Percentiles rank a stretch among this genome's conserved stretches.
Evolutionary conservation across 345 rosid genomes (phyloP).

Genomic region (Corymbia maculata): DNA sequence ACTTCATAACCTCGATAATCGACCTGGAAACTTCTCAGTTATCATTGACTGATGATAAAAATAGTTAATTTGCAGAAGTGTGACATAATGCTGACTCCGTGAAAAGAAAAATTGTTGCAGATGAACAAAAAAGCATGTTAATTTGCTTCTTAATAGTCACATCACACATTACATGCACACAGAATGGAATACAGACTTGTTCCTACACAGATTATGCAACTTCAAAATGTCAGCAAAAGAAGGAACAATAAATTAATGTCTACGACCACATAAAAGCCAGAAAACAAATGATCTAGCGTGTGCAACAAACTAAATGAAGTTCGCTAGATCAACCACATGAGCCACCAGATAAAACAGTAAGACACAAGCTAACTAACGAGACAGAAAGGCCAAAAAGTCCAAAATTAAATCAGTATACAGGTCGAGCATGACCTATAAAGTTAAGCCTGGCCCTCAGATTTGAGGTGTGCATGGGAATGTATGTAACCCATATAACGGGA

Average conservation of each 20-base stretch:
- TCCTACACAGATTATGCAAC: neutral
- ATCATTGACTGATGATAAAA: neutral
- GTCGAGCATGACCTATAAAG: accelerated
- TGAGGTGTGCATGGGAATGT: neutral
- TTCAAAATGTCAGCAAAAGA: neutral
- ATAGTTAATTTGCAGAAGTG: neutral
- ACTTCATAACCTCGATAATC: conserved; percentile 99
- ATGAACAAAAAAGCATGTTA: neutral
- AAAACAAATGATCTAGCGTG: neutral
- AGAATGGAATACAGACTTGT: neutral
- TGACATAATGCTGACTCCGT: neutral
- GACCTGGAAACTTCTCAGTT: conserved; percentile 41
- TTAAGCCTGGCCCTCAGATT: neutral
- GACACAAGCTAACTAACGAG: neutral
- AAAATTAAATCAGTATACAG: neutral
- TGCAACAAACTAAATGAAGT: neutral
- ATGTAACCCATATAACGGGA: neutral
- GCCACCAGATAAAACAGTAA: neutral
- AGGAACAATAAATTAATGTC: neutral
- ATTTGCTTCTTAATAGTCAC: neutral
- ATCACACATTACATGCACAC: neutral
- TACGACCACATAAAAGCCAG: neutral
- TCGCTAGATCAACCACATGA: neutral
- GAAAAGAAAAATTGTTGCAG: neutral
- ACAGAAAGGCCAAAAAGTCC: neutral